Base-by-base conservation (phyloP, 306 rosid genomes). In the Trichosanthes cucumerina region DNA sequence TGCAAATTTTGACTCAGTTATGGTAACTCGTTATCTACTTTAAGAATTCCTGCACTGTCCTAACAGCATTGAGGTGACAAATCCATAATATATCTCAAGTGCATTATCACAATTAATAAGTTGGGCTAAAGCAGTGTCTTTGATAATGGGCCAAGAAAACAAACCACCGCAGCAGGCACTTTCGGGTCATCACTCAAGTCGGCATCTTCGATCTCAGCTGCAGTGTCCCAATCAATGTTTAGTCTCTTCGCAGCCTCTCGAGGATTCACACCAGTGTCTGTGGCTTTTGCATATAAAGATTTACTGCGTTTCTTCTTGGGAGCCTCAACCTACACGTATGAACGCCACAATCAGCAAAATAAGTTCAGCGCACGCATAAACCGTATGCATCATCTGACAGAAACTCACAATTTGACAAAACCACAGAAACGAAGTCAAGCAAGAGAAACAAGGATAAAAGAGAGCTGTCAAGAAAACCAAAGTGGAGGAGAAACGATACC, bases 191-290 rank as follows among this genome's bases (percentile, higher is more conserved):
- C 87, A 3, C 78, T 86, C 24, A 1, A 82, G 75, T 81, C 83
- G 28, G 79, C 52, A 57, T 90, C 97, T 47, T 90, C 96, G 76
- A 92, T 82, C 81, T 95, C 97, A 66, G 99, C 97, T 26, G 97
- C 99, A 65, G 97, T 81, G 88, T 95, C 97, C 99, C 99, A 95
- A 80, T 95, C 99, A 65, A 13, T 41, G 14, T 92, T 91, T 77
- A 95, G 84, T 80, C 89, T 89, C 87, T 86, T 92, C 26, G 99
- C 99, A 79, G 90, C 97, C 85, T 82, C 86, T 82, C 81, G 64
- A 79, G 94, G 97, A 89, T 95, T 79, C 7, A 95, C 81, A 81
- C 99, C 97, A 1, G 97, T 95, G 84, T 91, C 97, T 0, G 99
- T 92, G 58, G 91, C 90, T 85, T 85, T 88, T 47, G 97, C 99